A percentile compares a stretch with the other conserved stretches of the same genome.
Conservation (phyloP, 140 eudicot genomes). For the Anethum foeniculum region DNA sequence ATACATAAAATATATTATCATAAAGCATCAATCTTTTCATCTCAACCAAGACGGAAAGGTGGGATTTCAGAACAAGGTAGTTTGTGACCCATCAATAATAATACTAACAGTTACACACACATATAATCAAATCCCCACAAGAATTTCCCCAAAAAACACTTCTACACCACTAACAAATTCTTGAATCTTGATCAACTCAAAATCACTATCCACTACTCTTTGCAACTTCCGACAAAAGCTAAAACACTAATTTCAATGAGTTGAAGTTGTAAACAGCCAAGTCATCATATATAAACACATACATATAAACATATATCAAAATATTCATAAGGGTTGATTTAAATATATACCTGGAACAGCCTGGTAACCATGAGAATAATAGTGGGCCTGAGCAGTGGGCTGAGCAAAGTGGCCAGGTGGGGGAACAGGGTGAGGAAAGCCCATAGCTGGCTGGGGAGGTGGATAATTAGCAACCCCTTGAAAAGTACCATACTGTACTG, state of each 20-base stretch:
- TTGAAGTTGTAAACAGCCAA: neutral
- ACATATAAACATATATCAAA: neutral
- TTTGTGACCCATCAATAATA: neutral
- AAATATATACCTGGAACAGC: slow-evolving; percentile 47
- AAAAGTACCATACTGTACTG: slow-evolving; percentile 77
- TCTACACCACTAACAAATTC: neutral
- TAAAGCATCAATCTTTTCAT: neutral
- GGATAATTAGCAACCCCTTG: slow-evolving; percentile 73
- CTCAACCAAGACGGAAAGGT: neutral
- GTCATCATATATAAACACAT: neutral
- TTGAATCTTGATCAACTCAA: neutral
- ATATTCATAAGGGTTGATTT: neutral
- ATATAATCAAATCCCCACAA: neutral
- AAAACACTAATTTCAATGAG: neutral
- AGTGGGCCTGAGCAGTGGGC: slow-evolving; percentile 28
- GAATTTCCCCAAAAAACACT: neutral
- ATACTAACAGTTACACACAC: neutral
- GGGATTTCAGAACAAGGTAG: too few relatives aligned
- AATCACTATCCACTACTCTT: neutral
- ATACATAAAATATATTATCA: neutral
- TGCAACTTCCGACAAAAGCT: neutral
- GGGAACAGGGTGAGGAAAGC: slow-evolving; percentile 84
- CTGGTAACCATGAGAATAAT: slow-evolving; percentile 70
- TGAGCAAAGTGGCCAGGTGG: slow-evolving; percentile 69
- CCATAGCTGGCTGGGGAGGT: slow-evolving; percentile 57